These are phyloP conservation scores for Kwoniella pini DNA, from an alignment of 768 basidiomycete genomes.

Conservation along the genomic window DNA sequence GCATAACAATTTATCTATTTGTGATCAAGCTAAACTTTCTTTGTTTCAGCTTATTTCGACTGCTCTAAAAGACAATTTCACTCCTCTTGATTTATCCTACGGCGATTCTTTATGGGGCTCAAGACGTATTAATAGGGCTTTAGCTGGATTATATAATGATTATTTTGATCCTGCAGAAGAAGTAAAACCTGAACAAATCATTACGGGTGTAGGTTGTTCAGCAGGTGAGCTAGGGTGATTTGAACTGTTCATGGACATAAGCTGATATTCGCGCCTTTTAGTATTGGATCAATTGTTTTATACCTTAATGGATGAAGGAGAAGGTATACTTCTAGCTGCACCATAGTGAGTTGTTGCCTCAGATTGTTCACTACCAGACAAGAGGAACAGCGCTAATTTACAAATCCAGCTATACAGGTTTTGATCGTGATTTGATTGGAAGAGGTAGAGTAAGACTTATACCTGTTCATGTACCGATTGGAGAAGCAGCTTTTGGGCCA, in stretches of 20 bases:
- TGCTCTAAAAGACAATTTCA: constrained; percentile 35
- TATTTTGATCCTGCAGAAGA: constrained; percentile 33
- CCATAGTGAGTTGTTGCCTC: constrained; percentile 39
- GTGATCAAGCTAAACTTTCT: not conserved
- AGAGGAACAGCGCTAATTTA: not conserved
- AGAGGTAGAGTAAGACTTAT: constrained; percentile 35
- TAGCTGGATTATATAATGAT: constrained; percentile 44
- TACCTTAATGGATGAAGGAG: constrained; percentile 48
- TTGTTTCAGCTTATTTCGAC: constrained; percentile 34
- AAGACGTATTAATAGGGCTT: constrained; percentile 42
- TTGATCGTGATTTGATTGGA: constrained; percentile 45
- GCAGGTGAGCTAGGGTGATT: constrained; percentile 27
- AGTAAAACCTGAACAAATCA: constrained; percentile 40
- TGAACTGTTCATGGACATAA: no score
- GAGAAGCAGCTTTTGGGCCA: constrained; percentile 30
- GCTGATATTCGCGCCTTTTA: no score
- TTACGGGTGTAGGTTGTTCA: constrained; percentile 44
- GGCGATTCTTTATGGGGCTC: constrained; percentile 52
- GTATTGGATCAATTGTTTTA: constrained; percentile 51
- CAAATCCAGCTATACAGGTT: constrained; percentile 40
- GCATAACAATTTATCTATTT: constrained; percentile 1
- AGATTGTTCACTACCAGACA: not conserved
- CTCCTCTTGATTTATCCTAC: constrained; percentile 42
- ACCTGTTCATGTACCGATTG: constrained; percentile 31
- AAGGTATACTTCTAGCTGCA: constrained; percentile 45